Conservation (phyloP, 169 alveolate species). For the Plasmodium malariae region DNA sequence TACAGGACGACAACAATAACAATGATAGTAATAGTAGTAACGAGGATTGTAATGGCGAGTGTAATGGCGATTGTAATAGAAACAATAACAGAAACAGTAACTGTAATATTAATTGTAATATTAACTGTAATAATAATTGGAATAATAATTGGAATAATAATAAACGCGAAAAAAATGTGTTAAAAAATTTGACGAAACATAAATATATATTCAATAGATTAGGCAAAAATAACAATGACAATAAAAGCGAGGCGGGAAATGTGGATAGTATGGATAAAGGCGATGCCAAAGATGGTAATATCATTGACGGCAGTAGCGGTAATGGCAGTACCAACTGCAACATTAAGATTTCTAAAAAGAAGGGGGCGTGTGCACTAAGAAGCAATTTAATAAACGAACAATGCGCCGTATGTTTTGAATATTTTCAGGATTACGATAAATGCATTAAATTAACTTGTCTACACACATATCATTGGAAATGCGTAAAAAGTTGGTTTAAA, state of each 20-base stretch:
- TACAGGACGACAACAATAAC: background rate
- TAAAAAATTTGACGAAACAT: slow-evolving; percentile 29
- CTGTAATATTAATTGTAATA: no score
- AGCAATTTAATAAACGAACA: slow-evolving; percentile 76
- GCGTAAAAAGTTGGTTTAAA: slow-evolving; percentile 80
- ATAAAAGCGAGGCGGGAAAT: slow-evolving; percentile 36
- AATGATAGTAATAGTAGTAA: background rate
- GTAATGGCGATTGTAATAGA: background rate
- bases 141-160: no score
- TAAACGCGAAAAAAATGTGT: slow-evolving; percentile 3
- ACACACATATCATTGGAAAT: slow-evolving; percentile 80
- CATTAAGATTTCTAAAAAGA: background rate
- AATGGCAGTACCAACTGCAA: background rate
- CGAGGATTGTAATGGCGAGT: background rate
- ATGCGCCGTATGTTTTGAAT: slow-evolving; percentile 81
- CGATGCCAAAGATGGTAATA: slow-evolving; percentile 28
- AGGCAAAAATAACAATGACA: slow-evolving; percentile 35
- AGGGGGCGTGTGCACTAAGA: background rate
- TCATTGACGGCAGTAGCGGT: slow-evolving; percentile 8
- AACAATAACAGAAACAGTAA: no score
- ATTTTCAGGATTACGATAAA: slow-evolving; percentile 73
- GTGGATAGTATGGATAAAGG: slow-evolving; percentile 13
- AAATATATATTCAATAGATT: slow-evolving; percentile 37
- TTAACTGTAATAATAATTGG: no score
- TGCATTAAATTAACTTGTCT: slow-evolving; percentile 78